Conservation (phyloP, 2,329 filamentous ascomycete genomes). For the Gremmenia infestans region DNA sequence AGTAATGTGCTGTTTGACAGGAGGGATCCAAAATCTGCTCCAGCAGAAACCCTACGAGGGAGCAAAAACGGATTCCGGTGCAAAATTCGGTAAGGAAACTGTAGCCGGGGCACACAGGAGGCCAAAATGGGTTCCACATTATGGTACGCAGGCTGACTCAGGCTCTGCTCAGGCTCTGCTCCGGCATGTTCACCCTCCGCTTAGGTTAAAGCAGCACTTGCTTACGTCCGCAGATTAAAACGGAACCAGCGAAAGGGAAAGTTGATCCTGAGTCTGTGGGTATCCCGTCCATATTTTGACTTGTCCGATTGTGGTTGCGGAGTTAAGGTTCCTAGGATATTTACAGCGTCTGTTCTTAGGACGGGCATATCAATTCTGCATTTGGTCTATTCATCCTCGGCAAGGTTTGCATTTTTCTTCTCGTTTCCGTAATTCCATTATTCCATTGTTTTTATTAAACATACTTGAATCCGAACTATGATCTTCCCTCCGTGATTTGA, state of each 20-base stretch:
- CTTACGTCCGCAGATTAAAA: slow-evolving; percentile 9
- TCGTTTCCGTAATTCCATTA: too few species aligned
- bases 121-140: not conserved
- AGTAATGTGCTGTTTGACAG: not conserved
- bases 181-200: slow-evolving; percentile 3
- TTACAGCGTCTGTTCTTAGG: too few species aligned
- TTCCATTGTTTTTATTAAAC: too few species aligned
- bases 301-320: too few species aligned
- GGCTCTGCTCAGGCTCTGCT: slow-evolving; percentile 4
- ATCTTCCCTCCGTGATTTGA: too few species aligned
- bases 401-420: too few species aligned
- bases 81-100: not conserved
- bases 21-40: not conserved
- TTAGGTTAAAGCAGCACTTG: slow-evolving; percentile 12
- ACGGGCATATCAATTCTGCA: too few species aligned
- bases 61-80: too few species aligned
- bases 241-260: slow-evolving; percentile 9
- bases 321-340: too few species aligned
- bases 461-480: too few species aligned
- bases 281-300: too few species aligned
- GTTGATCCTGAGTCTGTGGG: slow-evolving; percentile 6
- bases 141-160: not conserved
- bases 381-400: too few species aligned
- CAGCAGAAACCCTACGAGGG: not conserved
- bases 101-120: not conserved